Percentiles rank a stretch among this genome's conserved stretches.
Conservation (phyloP, 345 rosid genomes). For the Populus deltoides region DNA sequence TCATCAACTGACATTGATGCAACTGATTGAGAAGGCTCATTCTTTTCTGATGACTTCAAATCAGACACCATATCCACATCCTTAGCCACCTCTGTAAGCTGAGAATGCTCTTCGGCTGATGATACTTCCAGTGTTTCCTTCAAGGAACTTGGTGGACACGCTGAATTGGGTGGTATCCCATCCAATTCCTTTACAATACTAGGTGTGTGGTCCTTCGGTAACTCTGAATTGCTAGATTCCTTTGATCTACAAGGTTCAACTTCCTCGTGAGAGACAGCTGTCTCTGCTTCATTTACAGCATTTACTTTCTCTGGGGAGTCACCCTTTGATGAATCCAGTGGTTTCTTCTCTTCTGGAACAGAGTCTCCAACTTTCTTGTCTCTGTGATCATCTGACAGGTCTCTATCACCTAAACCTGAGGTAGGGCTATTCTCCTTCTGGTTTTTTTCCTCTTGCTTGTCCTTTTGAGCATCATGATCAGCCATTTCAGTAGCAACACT, state of each 20-base stretch:
- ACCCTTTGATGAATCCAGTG: slow-evolving; percentile 29
- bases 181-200: slow-evolving; percentile 24
- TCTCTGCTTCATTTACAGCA: slow-evolving; percentile 20
- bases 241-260: slow-evolving; percentile 34
- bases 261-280: slow-evolving; percentile 24
- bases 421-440: slow-evolving; percentile 32
- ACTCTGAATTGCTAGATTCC: slow-evolving; percentile 30
- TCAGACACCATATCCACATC: slow-evolving; percentile 12
- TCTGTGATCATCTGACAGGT: slow-evolving; percentile 26
- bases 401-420: slow-evolving; percentile 30
- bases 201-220: slow-evolving; percentile 25
- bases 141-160: slow-evolving; percentile 21
- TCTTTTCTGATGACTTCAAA: not conserved
- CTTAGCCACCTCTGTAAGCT: slow-evolving; percentile 3
- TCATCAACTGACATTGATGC: slow-evolving; percentile 23
- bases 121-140: slow-evolving; percentile 34
- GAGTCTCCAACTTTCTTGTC: slow-evolving; percentile 37
- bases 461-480: slow-evolving; percentile 38
- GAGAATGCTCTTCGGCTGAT: slow-evolving; percentile 1
- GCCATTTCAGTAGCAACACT: slow-evolving; percentile 45
- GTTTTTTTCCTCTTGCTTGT: slow-evolving; percentile 32
- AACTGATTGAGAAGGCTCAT: slow-evolving; percentile 9
- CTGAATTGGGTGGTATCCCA: slow-evolving; percentile 20
- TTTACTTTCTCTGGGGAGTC: slow-evolving; percentile 30
- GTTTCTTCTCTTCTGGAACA: slow-evolving; percentile 44